Evolutionary conservation across 768 basidiomycete species (phyloP).

Genomic region (Russula earlei): DNA sequence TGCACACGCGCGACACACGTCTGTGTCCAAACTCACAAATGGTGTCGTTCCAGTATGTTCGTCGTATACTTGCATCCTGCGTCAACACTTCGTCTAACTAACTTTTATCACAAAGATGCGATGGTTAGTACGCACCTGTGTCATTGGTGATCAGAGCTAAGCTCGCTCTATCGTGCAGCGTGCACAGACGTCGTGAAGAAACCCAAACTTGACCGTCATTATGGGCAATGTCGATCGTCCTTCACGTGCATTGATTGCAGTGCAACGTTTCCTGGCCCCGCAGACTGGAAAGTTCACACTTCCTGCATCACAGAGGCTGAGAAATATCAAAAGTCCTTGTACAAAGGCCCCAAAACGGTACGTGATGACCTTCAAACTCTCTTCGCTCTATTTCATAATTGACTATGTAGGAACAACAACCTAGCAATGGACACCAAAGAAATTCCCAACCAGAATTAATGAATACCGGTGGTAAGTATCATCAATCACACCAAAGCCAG

Average conservation of each 20-base stretch:
- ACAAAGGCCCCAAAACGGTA: conserved; percentile 66
- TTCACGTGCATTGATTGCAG: conserved; percentile 87
- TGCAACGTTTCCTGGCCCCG: conserved; percentile 67
- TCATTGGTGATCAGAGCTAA: background rate
- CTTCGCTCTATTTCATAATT: conserved; percentile 7
- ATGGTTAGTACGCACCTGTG: conserved; percentile 15
- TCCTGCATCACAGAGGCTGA: conserved; percentile 85
- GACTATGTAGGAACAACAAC: background rate
- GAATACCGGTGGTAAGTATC: conserved; percentile 21
- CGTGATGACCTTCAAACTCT: conserved; percentile 10
- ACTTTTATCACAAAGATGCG: conserved; percentile 13
- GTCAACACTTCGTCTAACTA: conserved; percentile 16
- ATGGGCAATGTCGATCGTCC: conserved; percentile 47
- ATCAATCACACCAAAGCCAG: conserved; percentile 5
- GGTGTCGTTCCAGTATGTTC: conserved; percentile 21
- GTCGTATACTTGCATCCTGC: conserved; percentile 19
- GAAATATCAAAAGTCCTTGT: conserved; percentile 83
- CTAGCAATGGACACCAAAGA: background rate
- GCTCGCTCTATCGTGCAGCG: conserved; percentile 30
- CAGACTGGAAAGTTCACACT: conserved; percentile 75
- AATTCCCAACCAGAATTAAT: conserved; percentile 4
- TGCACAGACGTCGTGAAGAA: conserved; percentile 89
- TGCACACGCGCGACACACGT: too few species aligned
- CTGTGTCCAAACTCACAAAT: background rate
- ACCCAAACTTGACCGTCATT: conserved; percentile 82